These are phyloP conservation scores for Acacia confusa DNA, from an alignment of 306 rosid species.

Conservation along the genomic window DNA sequence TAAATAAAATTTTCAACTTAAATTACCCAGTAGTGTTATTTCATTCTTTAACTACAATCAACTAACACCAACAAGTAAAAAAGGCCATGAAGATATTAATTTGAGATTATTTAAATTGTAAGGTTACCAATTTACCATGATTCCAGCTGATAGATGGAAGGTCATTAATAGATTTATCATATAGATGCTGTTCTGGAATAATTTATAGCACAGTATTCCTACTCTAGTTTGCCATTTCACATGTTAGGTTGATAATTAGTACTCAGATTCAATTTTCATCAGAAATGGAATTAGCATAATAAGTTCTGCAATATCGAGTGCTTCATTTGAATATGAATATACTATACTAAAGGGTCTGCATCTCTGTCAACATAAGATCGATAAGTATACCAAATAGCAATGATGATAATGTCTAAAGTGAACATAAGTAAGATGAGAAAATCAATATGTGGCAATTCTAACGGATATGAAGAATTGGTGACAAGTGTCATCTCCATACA, in stretches of 20 bases:
- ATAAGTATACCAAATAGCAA: slow-evolving; percentile 30
- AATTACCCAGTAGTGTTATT: background rate
- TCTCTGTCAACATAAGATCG: slow-evolving; percentile 52
- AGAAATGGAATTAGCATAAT: too few species aligned
- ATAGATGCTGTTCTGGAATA: slow-evolving; percentile 4
- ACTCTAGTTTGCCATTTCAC: too few species aligned
- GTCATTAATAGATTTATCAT: background rate
- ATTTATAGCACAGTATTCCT: too few species aligned
- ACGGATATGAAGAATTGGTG: background rate
- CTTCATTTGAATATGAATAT: slow-evolving; percentile 57
- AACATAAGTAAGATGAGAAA: too few species aligned
- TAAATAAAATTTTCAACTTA: background rate
- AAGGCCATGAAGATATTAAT: background rate
- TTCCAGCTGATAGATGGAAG: background rate
- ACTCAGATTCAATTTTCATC: too few species aligned
- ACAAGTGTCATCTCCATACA: background rate
- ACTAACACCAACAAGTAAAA: background rate
- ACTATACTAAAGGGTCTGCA: slow-evolving; percentile 52
- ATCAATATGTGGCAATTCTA: too few species aligned
- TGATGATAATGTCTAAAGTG: background rate
- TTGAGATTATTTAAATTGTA: slow-evolving; percentile 2
- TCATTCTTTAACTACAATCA: background rate
- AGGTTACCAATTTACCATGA: background rate
- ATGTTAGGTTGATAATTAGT: too few species aligned
- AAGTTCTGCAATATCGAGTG: slow-evolving; percentile 45